These are phyloP conservation scores for Dactylis glomerata DNA, from an alignment of 176 grass and related monocot genomes.

Conservation along the genomic window DNA sequence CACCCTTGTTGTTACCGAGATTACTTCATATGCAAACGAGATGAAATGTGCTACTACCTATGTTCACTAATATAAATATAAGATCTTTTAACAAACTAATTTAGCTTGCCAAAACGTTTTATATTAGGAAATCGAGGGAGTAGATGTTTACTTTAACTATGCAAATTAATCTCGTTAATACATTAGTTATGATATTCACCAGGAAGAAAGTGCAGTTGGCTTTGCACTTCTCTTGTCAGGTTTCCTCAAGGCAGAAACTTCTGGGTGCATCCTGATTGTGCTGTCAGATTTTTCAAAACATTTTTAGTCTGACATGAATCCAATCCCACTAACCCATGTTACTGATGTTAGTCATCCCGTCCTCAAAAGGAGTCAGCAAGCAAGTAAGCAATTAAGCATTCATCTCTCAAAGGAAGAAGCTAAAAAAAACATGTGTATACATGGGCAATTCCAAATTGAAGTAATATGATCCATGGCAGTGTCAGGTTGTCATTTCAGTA, in stretches of 20 bases:
- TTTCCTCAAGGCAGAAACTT: background rate
- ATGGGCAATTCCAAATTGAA: background rate
- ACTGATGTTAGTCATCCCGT: background rate
- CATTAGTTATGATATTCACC: too few species aligned
- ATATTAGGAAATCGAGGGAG: too few species aligned
- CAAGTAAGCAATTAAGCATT: background rate
- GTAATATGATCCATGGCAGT: background rate
- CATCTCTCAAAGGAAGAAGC: background rate
- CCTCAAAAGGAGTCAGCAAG: background rate
- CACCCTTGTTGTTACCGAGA: too few species aligned
- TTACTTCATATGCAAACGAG: too few species aligned
- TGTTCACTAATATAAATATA: too few species aligned
- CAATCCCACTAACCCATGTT: slow-evolving; percentile 8
- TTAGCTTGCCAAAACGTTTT: too few species aligned
- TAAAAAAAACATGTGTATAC: background rate
- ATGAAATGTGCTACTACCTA: too few species aligned
- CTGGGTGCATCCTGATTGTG: background rate
- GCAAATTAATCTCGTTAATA: too few species aligned
- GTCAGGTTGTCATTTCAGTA: background rate
- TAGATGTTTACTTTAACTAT: too few species aligned
- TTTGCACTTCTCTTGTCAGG: background rate
- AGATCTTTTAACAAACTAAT: too few species aligned
- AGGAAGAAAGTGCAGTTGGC: background rate
- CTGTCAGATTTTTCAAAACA: slow-evolving; percentile 7
- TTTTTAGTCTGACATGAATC: background rate